Base-by-base conservation (phyloP, 2,329 filamentous ascomycete genomes). In the Amphichorda felina region DNA sequence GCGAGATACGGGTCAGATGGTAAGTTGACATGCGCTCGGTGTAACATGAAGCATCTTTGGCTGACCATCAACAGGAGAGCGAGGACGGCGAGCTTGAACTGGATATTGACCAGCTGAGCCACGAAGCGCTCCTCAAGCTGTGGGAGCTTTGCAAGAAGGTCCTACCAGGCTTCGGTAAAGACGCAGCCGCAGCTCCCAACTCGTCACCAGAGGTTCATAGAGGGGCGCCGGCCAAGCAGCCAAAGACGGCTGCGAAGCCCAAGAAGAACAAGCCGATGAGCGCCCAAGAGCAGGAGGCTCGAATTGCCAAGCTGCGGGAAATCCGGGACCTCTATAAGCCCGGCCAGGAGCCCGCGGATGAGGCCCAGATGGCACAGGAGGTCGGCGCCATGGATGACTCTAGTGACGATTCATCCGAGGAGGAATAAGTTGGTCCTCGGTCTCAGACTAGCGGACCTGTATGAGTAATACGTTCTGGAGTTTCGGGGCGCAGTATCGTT, bases 251-350 rank as follows among this genome's bases (percentile, higher is more conserved):
- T 6, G 29, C 33, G 15, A 75, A 76, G 54, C 72, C 71, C 35
- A 78, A 77, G 61, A 81, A 81, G 64, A 82, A 83, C 55, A 83
- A 83, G 63, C 79, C 79, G 2, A 83, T 83, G 79, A 78, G 72
- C 51, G 79, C 79, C 43, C 61, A 63, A 16, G 78, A 83, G 54
- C 79, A 83, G 53, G 76, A 82, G 46, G 66, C 69, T 18, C 73
- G 71, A 38, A 81, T 83, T 45, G 64, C 68, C 19, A 63, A 72
- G 47, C 63, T 83, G 32, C 66, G 70, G 44, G 65, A 67, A 40
- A 65, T 75, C 41, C 57, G 72, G 27, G 60, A 60, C 29, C 47
- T 61, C 38, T 63, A 61, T 41, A 55, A 51, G 39, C 47, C 50
- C 5, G 56, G 53, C 19, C 47, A 55, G 24, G 57, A 59, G 29